Percentiles rank a stretch among this genome's conserved stretches.
Evolutionary conservation across 2,329 filamentous ascomycete genomes (phyloP).

Genomic region (Sarocladium oryzae): DNA sequence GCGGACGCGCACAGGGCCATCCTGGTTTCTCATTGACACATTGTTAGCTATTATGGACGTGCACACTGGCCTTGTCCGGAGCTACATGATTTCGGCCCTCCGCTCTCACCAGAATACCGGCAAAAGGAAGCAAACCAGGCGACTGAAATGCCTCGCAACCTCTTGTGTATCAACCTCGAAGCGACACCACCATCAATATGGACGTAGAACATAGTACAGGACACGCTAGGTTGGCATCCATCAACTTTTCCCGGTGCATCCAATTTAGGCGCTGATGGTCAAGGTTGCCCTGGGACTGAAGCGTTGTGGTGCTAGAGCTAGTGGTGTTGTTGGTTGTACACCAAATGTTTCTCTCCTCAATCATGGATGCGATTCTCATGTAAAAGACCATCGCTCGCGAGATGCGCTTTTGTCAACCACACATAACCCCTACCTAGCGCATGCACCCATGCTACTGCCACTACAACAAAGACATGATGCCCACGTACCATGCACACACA

Average conservation of each 20-base stretch:
- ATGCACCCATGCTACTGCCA: no score
- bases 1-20: no score
- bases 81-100: no score
- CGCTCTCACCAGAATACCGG: no score
- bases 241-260: neutral
- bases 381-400: neutral
- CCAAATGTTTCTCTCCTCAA: neutral
- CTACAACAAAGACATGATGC: no score
- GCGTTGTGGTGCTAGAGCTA: no score
- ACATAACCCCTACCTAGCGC: no score
- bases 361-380: conserved; percentile 2
- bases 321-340: neutral
- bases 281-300: no score
- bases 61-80: no score
- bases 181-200: neutral
- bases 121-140: neutral
- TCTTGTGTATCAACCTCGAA: neutral
- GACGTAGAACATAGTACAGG: neutral
- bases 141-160: neutral
- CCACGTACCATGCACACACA: no score
- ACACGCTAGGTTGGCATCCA: neutral
- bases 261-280: neutral
- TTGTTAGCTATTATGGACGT: no score
- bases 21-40: no score
- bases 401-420: neutral